These are phyloP conservation scores for Periglandula ipomoeae DNA, from an alignment of 2,329 filamentous ascomycete genomes.

Conservation along the genomic window DNA sequence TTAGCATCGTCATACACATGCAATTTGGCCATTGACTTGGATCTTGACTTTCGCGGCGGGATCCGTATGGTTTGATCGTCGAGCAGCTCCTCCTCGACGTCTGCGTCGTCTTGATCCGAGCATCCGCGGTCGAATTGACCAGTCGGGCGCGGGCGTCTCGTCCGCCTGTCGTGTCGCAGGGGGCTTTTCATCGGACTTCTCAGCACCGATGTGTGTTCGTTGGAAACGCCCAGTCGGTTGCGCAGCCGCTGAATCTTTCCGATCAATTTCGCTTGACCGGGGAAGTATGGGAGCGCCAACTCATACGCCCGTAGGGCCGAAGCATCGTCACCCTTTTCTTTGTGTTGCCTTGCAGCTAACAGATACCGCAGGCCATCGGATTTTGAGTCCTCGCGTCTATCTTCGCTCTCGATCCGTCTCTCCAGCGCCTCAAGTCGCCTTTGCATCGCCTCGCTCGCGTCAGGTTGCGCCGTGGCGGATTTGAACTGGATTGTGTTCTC, in stretches of 20 bases:
- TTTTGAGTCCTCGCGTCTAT: conserved; percentile 56
- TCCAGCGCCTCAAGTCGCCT: conserved; percentile 76
- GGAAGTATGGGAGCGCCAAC: conserved; percentile 75
- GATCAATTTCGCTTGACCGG: conserved; percentile 68
- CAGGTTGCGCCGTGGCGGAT: conserved; percentile 28
- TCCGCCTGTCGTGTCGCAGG: conserved; percentile 1
- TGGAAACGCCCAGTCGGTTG: conserved; percentile 34
- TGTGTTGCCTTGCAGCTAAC: conserved; percentile 86
- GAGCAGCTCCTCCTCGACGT: conserved; percentile 19
- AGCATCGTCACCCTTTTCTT: conserved; percentile 69
- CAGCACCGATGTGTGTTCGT: conserved; percentile 1
- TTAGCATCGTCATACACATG: conserved; percentile 24
- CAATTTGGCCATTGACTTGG: conserved; percentile 5
- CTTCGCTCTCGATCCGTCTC: conserved; percentile 64
- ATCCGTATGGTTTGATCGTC: conserved; percentile 7
- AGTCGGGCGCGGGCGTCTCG: conserved; percentile 1
- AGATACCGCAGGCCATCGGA: conserved; percentile 78
- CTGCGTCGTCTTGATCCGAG: conserved; percentile 13
- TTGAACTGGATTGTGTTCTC: conserved; percentile 26
- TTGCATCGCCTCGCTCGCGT: conserved; percentile 70
- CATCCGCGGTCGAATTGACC: neutral
- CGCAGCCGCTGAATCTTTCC: conserved; percentile 59
- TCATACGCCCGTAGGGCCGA: conserved; percentile 81
- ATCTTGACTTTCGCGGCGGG: conserved; percentile 13
- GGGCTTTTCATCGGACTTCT: conserved; percentile 5